phyloP scores from a whole-genome alignment of 2,329 filamentous ascomycete species.

The Sarocladium strictum region DNA sequence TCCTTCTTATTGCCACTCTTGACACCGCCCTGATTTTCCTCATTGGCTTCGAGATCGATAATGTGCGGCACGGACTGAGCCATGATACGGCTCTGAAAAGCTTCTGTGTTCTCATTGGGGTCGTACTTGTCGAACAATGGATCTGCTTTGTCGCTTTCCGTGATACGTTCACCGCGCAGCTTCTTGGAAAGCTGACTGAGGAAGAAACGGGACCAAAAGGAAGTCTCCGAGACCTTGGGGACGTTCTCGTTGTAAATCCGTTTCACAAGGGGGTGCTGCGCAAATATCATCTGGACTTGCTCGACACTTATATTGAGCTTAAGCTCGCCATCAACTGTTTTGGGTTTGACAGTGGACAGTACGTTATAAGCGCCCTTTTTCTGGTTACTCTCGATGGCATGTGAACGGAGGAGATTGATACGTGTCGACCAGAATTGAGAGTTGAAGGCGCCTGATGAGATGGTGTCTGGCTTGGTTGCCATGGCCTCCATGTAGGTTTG shows the following conservation, averaged over 20 bases:
- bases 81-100: conserved; percentile 46
- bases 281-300: conserved; percentile 85
- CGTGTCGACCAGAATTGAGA: conserved; percentile 92
- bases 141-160: conserved; percentile 70
- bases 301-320: conserved; percentile 78
- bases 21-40: conserved; percentile 85
- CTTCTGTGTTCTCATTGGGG: conserved; percentile 58
- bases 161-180: conserved; percentile 80
- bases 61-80: conserved; percentile 70
- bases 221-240: conserved; percentile 67
- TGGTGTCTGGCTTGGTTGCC: conserved; percentile 74
- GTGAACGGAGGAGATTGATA: conserved; percentile 76
- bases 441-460: conserved; percentile 77
- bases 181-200: conserved; percentile 86
- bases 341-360: conserved; percentile 77
- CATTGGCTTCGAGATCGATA: conserved; percentile 89
- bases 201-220: conserved; percentile 95
- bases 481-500: conserved; percentile 84
- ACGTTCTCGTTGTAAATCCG: conserved; percentile 91
- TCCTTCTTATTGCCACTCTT: conserved; percentile 80
- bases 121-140: conserved; percentile 82
- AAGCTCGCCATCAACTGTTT: conserved; percentile 44
- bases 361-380: conserved; percentile 90
- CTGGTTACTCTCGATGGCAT: conserved; percentile 84
- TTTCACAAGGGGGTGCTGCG: conserved; percentile 85